Conservation (phyloP, 257 asterid genomes). For the Osmanthus fragrans region DNA sequence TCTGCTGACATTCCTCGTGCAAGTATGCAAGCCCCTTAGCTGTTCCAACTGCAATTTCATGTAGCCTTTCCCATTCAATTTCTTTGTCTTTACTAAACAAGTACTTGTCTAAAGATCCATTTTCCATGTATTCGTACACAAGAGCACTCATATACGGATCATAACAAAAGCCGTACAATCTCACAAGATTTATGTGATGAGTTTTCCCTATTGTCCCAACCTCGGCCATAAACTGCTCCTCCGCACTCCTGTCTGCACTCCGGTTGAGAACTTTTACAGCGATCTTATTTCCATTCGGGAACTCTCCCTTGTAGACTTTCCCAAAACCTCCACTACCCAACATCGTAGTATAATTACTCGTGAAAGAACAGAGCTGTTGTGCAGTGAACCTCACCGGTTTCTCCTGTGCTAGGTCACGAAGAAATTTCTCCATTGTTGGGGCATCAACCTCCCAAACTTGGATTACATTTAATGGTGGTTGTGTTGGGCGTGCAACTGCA, state of each 20-base stretch:
- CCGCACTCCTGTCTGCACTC: conserved; percentile 3
- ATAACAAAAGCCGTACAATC: conserved; percentile 38
- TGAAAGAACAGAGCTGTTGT: conserved; percentile 33
- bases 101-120: conserved; percentile 33
- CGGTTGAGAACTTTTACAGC: conserved; percentile 40
- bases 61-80: conserved; percentile 37
- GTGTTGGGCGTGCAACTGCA: conserved; percentile 23
- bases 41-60: conserved; percentile 43
- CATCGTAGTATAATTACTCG: conserved; percentile 29
- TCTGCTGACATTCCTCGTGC: conserved; percentile 35
- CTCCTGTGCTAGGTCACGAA: conserved; percentile 34
- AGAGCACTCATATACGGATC: conserved; percentile 39
- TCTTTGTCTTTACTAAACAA: conserved; percentile 26
- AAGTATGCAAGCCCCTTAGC: conserved; percentile 44
- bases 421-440: conserved; percentile 43
- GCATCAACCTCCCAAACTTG: conserved; percentile 32
- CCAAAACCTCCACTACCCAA: conserved; percentile 43
- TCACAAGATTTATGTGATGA: conserved; percentile 34
- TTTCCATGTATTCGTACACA: conserved; percentile 43
- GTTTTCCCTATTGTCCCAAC: conserved; percentile 40
- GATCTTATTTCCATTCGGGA: conserved; percentile 34
- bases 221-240: conserved; percentile 46
- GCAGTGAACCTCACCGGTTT: conserved; percentile 39
- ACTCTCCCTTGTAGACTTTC: conserved; percentile 34
- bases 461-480: neutral